Conservation (phyloP, 2,329 filamentous ascomycete species). For the Scleromitrula shiraiana region DNA sequence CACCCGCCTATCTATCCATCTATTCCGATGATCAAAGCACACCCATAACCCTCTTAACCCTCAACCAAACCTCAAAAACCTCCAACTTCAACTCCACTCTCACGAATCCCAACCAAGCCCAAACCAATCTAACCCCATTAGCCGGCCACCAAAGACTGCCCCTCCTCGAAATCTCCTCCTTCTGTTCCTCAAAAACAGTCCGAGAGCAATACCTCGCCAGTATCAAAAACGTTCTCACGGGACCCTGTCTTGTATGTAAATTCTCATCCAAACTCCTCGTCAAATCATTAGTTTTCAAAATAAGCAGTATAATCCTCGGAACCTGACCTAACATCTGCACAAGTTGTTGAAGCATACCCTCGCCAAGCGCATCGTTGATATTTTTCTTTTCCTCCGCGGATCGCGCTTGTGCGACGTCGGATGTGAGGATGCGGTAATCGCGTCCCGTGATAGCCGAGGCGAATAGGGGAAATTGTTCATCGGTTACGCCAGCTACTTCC, state of each 20-base stretch:
- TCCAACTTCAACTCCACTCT: constrained; percentile 56
- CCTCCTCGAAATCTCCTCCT: constrained; percentile 45
- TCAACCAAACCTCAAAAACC: constrained; percentile 54
- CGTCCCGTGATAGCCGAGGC: constrained; percentile 93
- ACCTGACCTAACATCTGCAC: constrained; percentile 84
- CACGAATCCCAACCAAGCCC: constrained; percentile 50
- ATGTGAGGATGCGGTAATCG: constrained; percentile 70
- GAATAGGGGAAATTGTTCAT: constrained; percentile 89
- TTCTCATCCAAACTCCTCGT: constrained; percentile 91
- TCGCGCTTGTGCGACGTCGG: constrained; percentile 46
- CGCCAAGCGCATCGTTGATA: constrained; percentile 77
- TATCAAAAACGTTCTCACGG: constrained; percentile 59
- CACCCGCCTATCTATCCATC: no score
- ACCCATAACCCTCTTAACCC: constrained; percentile 41
- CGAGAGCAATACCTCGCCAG: constrained; percentile 60
- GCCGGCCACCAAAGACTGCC: constrained; percentile 52
- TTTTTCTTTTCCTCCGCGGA: constrained; percentile 72
- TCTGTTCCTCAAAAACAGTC: constrained; percentile 56
- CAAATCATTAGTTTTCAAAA: constrained; percentile 95
- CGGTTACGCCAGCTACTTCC: constrained; percentile 80
- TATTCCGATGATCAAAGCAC: neutral
- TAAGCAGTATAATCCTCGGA: constrained; percentile 84
- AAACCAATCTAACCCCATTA: constrained; percentile 46
- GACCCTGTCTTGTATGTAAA: constrained; percentile 63
- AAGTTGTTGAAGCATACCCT: constrained; percentile 81